Evolutionary conservation across 2,329 filamentous ascomycete genomes (phyloP), one percentile per base, ranked within the genome.

Genomic region (Dothiorella sarmentorum): DNA sequence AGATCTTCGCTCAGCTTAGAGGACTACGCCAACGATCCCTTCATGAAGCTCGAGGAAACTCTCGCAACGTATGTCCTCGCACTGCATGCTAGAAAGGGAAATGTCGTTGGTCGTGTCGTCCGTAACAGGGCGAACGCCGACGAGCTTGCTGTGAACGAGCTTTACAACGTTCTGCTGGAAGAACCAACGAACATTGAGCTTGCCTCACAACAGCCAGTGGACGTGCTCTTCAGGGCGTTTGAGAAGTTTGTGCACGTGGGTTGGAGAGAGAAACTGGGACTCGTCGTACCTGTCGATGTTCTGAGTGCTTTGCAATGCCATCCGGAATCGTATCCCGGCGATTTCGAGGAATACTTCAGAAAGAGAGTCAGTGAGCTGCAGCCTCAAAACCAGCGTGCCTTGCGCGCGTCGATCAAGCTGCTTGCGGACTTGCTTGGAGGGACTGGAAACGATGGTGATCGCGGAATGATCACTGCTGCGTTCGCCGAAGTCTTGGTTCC

Each of bases 231-330:
- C 68, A 88, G 89, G 24, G 89, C 92, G 0, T 97, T 97, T 70
- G 92, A 97, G 71, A 97, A 95, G 62, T 97, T 97, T 65, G 77
- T 97, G 61, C 86, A 85, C 60, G 87, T 91, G 62, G 91, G 90
- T 11, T 97, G 93, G 93, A 86, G 83, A 60, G 89, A 93, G 63
- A 87, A 90, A 65, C 91, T 97, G 80, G 93, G 93, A 0, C 85
- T 90, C 3, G 84, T 97, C 58, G 85, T 97, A 71, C 85, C 89
- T 1, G 80, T 84, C 55, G 80, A 87, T 45, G 82, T 85, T 4
- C 79, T 97, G 35, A 83, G 88, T 59, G 84, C 85, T 1, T 79
- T 97, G n/a, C 91, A 95, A 60, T 81, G 84, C 57, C 76, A 79
- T 61, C 47, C 49, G 9, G 78, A 80, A 62, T 78, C 85, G 63